Evolutionary conservation across 768 basidiomycete species (phyloP).

Genomic region (Trametes coccinea): DNA sequence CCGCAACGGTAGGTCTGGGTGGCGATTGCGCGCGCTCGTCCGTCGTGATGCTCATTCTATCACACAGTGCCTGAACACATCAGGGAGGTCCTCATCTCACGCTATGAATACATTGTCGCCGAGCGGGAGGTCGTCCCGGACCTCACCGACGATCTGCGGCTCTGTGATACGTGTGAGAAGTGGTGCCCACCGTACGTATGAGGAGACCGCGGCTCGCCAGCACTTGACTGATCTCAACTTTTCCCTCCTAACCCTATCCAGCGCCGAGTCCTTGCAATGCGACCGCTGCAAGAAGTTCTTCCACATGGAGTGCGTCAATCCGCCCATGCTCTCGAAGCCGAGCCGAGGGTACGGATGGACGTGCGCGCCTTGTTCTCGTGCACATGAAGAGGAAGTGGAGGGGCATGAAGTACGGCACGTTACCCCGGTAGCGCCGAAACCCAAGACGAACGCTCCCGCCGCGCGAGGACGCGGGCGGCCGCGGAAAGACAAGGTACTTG

Average conservation of each 20-base stretch:
- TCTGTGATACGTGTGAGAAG: conserved; percentile 80
- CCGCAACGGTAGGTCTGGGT: conserved; percentile 72
- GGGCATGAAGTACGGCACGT: conserved; percentile 62
- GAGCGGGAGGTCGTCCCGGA: conserved; percentile 93
- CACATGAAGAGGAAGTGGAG: conserved; percentile 85
- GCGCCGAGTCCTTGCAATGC: conserved; percentile 84
- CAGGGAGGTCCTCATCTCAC: conserved; percentile 67
- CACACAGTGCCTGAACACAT: conserved; percentile 77
- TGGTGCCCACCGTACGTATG: conserved; percentile 84
- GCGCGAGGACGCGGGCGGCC: conserved; percentile 74
- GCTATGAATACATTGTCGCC: conserved; percentile 94
- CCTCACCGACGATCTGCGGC: conserved; percentile 81
- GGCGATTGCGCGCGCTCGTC: neutral
- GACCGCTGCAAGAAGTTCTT: conserved; percentile 91
- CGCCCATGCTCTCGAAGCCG: conserved; percentile 87
- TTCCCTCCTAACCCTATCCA: conserved; percentile 35
- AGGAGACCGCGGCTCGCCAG: conserved; percentile 10
- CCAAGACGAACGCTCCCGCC: conserved; percentile 73
- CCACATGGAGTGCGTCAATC: conserved; percentile 93
- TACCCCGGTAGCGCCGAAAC: conserved; percentile 59
- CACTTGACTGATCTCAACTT: neutral
- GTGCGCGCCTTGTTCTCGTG: conserved; percentile 87
- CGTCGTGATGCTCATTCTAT: conserved; percentile 10
- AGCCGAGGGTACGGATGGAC: conserved; percentile 98
- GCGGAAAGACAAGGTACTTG: conserved; percentile 69